Percentiles rank a stretch among this genome's conserved stretches.
Evolutionary conservation across 2,329 filamentous ascomycete species (phyloP).

Genomic region (Stagonosporopsis chrysanthemi): DNA sequence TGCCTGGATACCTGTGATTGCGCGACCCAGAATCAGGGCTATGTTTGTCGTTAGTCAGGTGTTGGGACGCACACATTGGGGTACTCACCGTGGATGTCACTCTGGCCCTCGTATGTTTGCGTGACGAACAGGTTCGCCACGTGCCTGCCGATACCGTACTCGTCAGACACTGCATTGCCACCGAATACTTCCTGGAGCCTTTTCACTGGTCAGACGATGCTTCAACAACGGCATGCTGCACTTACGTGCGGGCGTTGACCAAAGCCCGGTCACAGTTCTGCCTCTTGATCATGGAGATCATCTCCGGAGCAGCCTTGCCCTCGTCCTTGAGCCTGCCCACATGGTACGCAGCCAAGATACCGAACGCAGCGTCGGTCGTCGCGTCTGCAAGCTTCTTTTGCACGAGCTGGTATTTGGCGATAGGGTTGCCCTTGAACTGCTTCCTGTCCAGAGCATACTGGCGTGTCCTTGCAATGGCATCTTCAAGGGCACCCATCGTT

Average conservation of each 20-base stretch:
- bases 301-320: constrained; percentile 87
- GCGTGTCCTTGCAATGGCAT: constrained; percentile 81
- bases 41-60: constrained; percentile 39
- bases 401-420: constrained; percentile 94
- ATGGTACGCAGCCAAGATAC: constrained; percentile 87
- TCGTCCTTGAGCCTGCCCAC: constrained; percentile 93
- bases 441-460: constrained; percentile 90
- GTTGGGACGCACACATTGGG: background rate
- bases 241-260: constrained; percentile 73
- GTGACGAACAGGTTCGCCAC: constrained; percentile 97
- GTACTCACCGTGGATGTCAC: constrained; percentile 90
- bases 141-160: constrained; percentile 93
- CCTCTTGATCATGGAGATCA: constrained; percentile 96
- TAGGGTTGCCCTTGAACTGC: constrained; percentile 94
- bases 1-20: constrained; percentile 74
- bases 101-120: constrained; percentile 98
- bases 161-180: constrained; percentile 96
- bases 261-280: constrained; percentile 96
- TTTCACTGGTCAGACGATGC: constrained; percentile 24
- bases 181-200: constrained; percentile 94
- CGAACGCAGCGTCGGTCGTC: constrained; percentile 86
- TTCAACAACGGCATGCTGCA: constrained; percentile 12
- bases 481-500: constrained; percentile 91
- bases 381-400: constrained; percentile 98
- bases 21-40: constrained; percentile 60